Evolutionary conservation across 257 asterid genomes (phyloP).

Genomic region (Marsdenia floribunda): DNA sequence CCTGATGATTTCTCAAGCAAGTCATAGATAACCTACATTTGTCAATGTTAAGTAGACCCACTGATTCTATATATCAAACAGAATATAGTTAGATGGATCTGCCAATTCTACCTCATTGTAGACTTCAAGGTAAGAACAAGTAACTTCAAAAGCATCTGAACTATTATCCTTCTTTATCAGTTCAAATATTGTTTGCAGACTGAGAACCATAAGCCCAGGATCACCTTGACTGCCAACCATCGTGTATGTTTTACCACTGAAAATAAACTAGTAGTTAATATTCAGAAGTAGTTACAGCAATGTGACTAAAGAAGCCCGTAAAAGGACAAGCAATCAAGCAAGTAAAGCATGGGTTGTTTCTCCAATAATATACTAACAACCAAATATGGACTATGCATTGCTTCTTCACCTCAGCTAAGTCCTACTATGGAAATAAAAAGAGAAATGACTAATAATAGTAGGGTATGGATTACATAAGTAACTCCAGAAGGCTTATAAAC

Average conservation of each 20-base stretch:
- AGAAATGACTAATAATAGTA: neutral
- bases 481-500: neutral
- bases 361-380: neutral
- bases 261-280: constrained; percentile 10
- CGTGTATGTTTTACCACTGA: constrained; percentile 94
- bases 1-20: constrained; percentile 88
- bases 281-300: neutral
- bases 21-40: constrained; percentile 82
- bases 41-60: constrained; percentile 18
- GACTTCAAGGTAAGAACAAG: constrained; percentile 95
- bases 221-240: constrained; percentile 92
- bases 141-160: constrained; percentile 67
- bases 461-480: neutral
- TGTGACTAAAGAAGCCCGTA: neutral
- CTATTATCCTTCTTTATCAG: constrained; percentile 61
- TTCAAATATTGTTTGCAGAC: constrained; percentile 79
- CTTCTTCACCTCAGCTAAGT: neutral
- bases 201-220: constrained; percentile 97
- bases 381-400: neutral
- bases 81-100: constrained; percentile 5
- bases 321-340: neutral
- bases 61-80: neutral
- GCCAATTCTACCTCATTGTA: constrained; percentile 74
- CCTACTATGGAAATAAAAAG: neutral
- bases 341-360: neutral